A percentile compares a stretch with the other conserved stretches of the same genome.
Conservation (phyloP, 805 yeast species). For the Komagataella kurtzmanii region DNA sequence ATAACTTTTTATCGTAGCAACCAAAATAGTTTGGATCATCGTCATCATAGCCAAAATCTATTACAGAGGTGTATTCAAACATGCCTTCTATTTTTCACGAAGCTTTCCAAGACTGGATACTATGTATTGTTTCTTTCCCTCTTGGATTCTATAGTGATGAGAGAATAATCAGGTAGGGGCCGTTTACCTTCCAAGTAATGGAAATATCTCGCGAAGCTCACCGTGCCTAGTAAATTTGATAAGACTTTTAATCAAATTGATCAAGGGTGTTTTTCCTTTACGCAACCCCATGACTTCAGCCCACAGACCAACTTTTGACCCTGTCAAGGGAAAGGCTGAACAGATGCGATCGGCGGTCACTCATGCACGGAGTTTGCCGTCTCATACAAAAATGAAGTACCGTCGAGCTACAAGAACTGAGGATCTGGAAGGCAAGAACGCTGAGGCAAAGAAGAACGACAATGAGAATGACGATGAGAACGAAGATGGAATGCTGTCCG, state of each 20-base stretch:
- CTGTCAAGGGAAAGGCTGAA: constrained; percentile 40
- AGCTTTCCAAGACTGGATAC: background rate
- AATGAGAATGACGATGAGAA: background rate
- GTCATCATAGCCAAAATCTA: constrained; percentile 73
- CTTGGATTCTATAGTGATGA: background rate
- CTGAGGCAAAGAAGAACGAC: background rate
- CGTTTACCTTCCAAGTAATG: background rate
- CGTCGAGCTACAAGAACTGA: constrained; percentile 12
- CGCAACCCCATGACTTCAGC: constrained; percentile 43
- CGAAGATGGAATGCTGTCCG: background rate
- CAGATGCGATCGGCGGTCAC: constrained; percentile 28
- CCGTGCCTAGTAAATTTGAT: background rate
- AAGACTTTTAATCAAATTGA: background rate
- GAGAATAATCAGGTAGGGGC: background rate
- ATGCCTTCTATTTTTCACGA: background rate
- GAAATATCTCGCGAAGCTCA: background rate
- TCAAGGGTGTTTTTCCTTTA: background rate
- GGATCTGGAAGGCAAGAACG: background rate
- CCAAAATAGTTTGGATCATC: constrained; percentile 66
- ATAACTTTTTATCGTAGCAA: constrained; percentile 12
- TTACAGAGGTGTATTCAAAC: constrained; percentile 24
- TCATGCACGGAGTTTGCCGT: constrained; percentile 41
- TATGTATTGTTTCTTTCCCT: background rate
- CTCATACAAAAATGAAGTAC: constrained; percentile 38
- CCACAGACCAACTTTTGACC: constrained; percentile 56